Conservation (phyloP, 2,329 filamentous ascomycete species). For the Lomentospora prolificans region DNA sequence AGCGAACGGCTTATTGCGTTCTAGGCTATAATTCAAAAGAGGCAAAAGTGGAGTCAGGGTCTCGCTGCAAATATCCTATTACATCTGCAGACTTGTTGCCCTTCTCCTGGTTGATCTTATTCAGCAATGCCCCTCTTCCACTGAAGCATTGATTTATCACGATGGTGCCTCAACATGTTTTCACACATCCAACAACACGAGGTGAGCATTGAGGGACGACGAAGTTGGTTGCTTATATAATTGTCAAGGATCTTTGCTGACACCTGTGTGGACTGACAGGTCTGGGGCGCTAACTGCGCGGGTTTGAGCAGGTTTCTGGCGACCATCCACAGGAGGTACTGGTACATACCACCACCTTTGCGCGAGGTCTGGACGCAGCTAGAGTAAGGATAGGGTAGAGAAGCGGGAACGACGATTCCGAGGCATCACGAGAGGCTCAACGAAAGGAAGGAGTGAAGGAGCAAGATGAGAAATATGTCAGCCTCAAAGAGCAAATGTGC, state of each 20-base stretch:
- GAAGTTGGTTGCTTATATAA: too few species aligned
- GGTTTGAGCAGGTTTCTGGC: conserved; percentile 42
- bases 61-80: background rate
- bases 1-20: background rate
- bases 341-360: conserved; percentile 18
- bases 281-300: conserved; percentile 28
- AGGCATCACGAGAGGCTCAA: background rate
- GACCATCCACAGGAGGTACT: conserved; percentile 19
- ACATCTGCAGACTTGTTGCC: background rate
- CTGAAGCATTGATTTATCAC: background rate
- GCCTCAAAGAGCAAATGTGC: background rate
- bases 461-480: background rate
- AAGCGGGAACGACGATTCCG: background rate
- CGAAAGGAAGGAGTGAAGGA: background rate
- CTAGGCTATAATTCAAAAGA: background rate
- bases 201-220: too few species aligned
- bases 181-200: too few species aligned
- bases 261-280: too few species aligned
- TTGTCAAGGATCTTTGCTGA: too few species aligned
- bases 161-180: too few species aligned
- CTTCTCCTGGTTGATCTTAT: background rate
- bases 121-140: background rate
- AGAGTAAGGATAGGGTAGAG: background rate
- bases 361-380: background rate
- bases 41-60: background rate